These are phyloP conservation scores for Datisca glomerata DNA, from an alignment of 306 rosid genomes.

Conservation along the genomic window DNA sequence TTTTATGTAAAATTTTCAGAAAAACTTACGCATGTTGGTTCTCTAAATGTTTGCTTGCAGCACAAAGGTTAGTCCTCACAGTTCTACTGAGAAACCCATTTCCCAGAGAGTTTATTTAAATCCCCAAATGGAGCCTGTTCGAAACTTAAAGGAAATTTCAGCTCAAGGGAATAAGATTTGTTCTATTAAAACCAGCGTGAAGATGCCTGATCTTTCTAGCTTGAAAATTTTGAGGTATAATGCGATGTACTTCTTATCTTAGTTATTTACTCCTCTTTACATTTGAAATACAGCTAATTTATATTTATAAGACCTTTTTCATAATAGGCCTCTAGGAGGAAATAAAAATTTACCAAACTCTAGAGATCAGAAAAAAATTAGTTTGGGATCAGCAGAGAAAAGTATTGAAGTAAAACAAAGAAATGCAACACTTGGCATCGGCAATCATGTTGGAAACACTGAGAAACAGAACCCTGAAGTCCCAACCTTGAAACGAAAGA, in stretches of 20 bases:
- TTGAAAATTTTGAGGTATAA: slow-evolving; percentile 36
- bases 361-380: slow-evolving; percentile 25
- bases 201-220: slow-evolving; percentile 33
- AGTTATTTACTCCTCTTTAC: slow-evolving; percentile 6
- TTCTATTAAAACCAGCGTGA: slow-evolving; percentile 29
- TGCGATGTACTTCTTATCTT: slow-evolving; percentile 8
- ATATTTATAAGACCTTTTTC: slow-evolving; percentile 14
- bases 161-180: slow-evolving; percentile 35
- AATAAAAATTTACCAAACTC: slow-evolving; percentile 23
- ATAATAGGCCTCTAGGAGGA: slow-evolving; percentile 28
- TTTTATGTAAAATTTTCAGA: too few species aligned
- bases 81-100: slow-evolving; percentile 27
- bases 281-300: slow-evolving; percentile 3
- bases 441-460: slow-evolving; percentile 15
- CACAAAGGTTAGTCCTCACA: slow-evolving; percentile 30
- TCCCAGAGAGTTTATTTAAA: slow-evolving; percentile 20
- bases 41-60: slow-evolving; percentile 42
- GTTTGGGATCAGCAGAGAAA: slow-evolving; percentile 18
- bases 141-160: slow-evolving; percentile 24
- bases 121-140: slow-evolving; percentile 23
- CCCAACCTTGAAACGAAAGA: slow-evolving; percentile 49
- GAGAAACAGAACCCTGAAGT: slow-evolving; percentile 29
- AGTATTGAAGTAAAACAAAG: slow-evolving; percentile 22
- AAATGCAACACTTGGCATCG: slow-evolving; percentile 14
- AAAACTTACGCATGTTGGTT: too few species aligned